Base-by-base conservation (phyloP, 257 asterid genomes). In the Craterostigma plantagineum region DNA sequence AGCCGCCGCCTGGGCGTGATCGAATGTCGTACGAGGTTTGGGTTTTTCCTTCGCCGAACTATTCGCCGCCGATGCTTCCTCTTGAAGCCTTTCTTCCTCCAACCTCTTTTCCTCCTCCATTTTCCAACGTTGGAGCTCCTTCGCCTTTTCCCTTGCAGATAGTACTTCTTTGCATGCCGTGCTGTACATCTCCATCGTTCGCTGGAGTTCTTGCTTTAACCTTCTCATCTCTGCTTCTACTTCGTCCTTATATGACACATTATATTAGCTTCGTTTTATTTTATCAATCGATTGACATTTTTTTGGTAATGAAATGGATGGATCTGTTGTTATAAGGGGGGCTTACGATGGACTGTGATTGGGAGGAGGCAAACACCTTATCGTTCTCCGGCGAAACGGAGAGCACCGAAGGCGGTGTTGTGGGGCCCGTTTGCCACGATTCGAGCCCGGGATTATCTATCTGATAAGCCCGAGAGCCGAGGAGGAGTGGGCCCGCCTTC, bases 211-310 rank as follows among this genome's bases (percentile, higher is more conserved):
- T 68, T 60, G 64, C 67, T 85, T 85, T 51, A 85, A 57, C 72
- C 94, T 72, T 69, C 91, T 68, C 96, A 85, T 81, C 71, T 81
- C 94, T 17, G 86, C 85, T 60, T 77, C 97, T 33, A 76, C 86
- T 0, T 87, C 95, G 10, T 81, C 97, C 92, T 79, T 33, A 23
- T 46, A 12, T 14, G 65, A 43, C 43, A 46, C 16, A 27, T 39
- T 4, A 39, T 13, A 39, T 14, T 45, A 34, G 42, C 35, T 30
- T 8, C 13, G 38, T 8, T 16, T 11, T 16, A 13, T 16, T 23
- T 23, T 6, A 23, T 23, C n/a, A n/a, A n/a, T n/a, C n/a, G n/a
- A n/a, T 23, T 23, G 30, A 23, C 30, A 2, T 23, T 2, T 23
- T 2, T 23, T n/a, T n/a, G n/a, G 30, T 23, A 23, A 23, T 23